These are phyloP conservation scores for Chimonanthus praecox DNA, from an alignment of 164 flowering plant genomes.

Conservation along the genomic window DNA sequence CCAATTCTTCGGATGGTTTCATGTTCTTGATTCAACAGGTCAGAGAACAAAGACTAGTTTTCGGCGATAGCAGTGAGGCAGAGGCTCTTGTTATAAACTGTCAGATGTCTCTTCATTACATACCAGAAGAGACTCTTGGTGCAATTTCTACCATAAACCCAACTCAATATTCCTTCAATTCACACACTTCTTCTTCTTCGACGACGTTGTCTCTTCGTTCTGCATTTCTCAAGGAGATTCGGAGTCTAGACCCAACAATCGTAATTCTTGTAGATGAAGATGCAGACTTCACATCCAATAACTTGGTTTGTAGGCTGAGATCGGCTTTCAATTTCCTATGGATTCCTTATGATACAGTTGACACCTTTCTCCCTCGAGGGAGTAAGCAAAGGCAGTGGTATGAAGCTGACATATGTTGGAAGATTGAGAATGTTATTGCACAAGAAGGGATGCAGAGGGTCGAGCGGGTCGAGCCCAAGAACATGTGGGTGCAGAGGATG, in stretches of 20 bases:
- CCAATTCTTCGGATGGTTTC: conserved; percentile 63
- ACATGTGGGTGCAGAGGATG: conserved; percentile 79
- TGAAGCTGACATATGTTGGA: conserved; percentile 80
- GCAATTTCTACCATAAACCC: conserved; percentile 11
- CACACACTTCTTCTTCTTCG: conserved; percentile 21
- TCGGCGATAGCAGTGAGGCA: conserved; percentile 9
- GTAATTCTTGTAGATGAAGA: conserved; percentile 84
- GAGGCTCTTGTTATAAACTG: conserved; percentile 81
- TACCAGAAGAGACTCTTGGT: conserved; percentile 59
- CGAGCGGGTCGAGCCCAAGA: conserved; percentile 68
- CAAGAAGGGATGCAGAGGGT: conserved; percentile 66
- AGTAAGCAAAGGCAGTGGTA: conserved; percentile 77
- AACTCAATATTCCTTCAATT: conserved; percentile 11
- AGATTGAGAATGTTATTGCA: conserved; percentile 81
- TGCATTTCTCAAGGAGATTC: conserved; percentile 49
- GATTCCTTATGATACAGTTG: conserved; percentile 84
- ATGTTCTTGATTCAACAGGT: conserved; percentile 58
- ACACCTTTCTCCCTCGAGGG: conserved; percentile 62
- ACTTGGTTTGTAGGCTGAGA: conserved; percentile 55
- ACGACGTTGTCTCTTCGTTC: conserved; percentile 28
- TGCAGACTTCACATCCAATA: conserved; percentile 68
- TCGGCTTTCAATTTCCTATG: conserved; percentile 81
- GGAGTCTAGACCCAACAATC: conserved; percentile 58
- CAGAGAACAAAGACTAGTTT: conserved; percentile 32
- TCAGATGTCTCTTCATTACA: conserved; percentile 78